Percentiles rank a stretch among this genome's conserved stretches.
Conservation (phyloP, 352 stramenopile species). For the Phytophthora ohioensis region DNA sequence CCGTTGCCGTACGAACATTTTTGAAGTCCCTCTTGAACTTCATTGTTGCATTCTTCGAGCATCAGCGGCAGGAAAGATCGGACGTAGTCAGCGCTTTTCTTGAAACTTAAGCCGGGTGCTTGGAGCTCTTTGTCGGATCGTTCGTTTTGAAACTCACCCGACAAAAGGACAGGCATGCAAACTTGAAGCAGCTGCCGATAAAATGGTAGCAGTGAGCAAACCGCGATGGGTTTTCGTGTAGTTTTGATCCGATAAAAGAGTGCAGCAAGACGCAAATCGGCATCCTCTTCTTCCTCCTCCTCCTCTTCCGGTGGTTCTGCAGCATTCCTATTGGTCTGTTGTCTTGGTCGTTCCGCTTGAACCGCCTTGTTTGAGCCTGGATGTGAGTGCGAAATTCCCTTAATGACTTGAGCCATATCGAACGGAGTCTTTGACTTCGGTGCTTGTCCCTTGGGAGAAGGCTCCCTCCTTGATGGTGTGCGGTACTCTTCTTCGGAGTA, state of each 20-base stretch:
- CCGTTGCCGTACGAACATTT: constrained; percentile 51
- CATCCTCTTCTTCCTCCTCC: constrained; percentile 57
- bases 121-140: constrained; percentile 59
- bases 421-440: constrained; percentile 56
- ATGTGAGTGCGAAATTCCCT: constrained; percentile 66
- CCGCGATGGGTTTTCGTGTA: constrained; percentile 75
- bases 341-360: constrained; percentile 17
- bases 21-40: constrained; percentile 76
- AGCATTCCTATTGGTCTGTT: constrained; percentile 11
- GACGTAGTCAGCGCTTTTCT: constrained; percentile 76
- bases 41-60: constrained; percentile 85
- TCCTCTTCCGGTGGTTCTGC: constrained; percentile 50
- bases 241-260: constrained; percentile 88
- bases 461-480: constrained; percentile 24
- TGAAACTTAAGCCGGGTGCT: constrained; percentile 68
- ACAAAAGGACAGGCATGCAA: constrained; percentile 79
- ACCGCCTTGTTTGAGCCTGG: constrained; percentile 36
- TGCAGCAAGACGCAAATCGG: constrained; percentile 59
- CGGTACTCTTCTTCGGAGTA: constrained; percentile 75
- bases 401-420: constrained; percentile 72
- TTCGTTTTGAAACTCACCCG: constrained; percentile 68
- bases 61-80: constrained; percentile 83
- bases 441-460: constrained; percentile 30
- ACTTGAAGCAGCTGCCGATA: constrained; percentile 84
- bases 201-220: constrained; percentile 82